Base-by-base conservation (phyloP, 2,329 filamentous ascomycete species). In the Colletotrichum caudatum region DNA sequence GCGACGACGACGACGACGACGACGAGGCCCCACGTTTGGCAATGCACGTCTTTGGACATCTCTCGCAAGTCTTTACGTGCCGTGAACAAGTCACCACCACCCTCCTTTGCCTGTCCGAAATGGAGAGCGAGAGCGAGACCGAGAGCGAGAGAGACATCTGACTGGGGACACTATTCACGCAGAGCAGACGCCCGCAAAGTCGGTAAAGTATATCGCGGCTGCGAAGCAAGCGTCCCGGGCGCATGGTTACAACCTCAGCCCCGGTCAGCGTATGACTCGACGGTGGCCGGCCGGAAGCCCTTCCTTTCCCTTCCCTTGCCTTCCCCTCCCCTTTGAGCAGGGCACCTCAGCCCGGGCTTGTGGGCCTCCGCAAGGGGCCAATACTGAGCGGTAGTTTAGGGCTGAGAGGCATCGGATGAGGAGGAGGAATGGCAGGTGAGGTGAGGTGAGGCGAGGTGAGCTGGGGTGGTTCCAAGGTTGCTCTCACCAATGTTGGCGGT, bases 161-260 rank as follows among this genome's bases (percentile, higher is more conserved):
- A 18, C 66, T 41, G n/a, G 14, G 18, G n/a, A 35, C 39, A 41
- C 23, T 20, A 23, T 29, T 29, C 5, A 29, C 26, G 66, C 58
- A 23, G 26, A 50, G 23, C 39, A 20, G 37, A 16, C 33, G 59
- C 59, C 59, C 46, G 59, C 33, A 50, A 16, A 11, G 33, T 51
- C 46, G 59, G 59, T 39, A 62, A 51, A 18, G 2, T 29, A 35
- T 26, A 20, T 44, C 54, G 44, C 26, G 26, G 50, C 12, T 48
- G 44, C 18, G 44, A 35, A 16, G 29, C 37, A 44, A 44, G 6
- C 20, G 41, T 51, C 23, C 37, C 44, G 23, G 23, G 23, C 16
- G 14, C 18, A 44, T 46, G 37, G 53, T 64, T 46, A 65, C 66
- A 44, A 59, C 61, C 44, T 37, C 39, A 18, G 26, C 66, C 61